These are phyloP conservation scores for Ramularia endophylla DNA, from an alignment of 2,329 filamentous ascomycete species.

Conservation along the genomic window DNA sequence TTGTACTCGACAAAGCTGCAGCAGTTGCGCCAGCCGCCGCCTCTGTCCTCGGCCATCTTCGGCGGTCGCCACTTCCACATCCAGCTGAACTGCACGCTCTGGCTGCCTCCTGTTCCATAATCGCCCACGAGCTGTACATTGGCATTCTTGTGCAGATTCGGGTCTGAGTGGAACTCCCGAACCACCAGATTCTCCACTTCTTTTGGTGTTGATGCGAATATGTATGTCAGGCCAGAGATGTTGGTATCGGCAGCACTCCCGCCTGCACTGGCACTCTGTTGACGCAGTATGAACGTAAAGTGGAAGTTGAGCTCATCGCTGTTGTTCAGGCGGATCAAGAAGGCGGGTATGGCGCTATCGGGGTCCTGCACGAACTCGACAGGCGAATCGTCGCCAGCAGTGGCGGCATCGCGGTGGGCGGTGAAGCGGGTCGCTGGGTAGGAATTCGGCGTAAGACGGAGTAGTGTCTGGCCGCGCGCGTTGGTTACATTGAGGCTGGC, in stretches of 20 bases:
- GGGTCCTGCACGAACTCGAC: conserved; percentile 92
- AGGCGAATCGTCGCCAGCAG: conserved; percentile 61
- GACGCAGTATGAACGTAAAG: conserved; percentile 79
- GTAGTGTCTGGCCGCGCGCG: conserved; percentile 66
- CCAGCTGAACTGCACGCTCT: conserved; percentile 87
- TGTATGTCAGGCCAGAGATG: conserved; percentile 85
- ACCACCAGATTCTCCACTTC: conserved; percentile 94
- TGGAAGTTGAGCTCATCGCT: conserved; percentile 91
- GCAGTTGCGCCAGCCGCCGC: conserved; percentile 89
- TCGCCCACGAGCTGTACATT: conserved; percentile 96
- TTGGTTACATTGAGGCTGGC: conserved; percentile 77
- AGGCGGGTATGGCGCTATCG: conserved; percentile 59
- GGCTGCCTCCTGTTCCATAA: conserved; percentile 74
- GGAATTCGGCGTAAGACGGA: conserved; percentile 76
- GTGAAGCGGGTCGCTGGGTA: conserved; percentile 77
- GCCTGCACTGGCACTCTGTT: conserved; percentile 25
- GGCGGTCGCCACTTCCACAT: conserved; percentile 96
- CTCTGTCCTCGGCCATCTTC: conserved; percentile 70
- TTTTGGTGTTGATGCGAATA: conserved; percentile 76
- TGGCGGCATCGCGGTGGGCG: conserved; percentile 57
- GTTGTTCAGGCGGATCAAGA: conserved; percentile 80
- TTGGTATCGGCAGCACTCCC: conserved; percentile 57
- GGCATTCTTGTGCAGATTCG: conserved; percentile 93
- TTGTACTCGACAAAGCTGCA: conserved; percentile 99
- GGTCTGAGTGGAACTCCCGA: conserved; percentile 92